Base-by-base conservation (phyloP, 2,329 filamentous ascomycete genomes). In the Cladosporium austrohemisphaericum region DNA sequence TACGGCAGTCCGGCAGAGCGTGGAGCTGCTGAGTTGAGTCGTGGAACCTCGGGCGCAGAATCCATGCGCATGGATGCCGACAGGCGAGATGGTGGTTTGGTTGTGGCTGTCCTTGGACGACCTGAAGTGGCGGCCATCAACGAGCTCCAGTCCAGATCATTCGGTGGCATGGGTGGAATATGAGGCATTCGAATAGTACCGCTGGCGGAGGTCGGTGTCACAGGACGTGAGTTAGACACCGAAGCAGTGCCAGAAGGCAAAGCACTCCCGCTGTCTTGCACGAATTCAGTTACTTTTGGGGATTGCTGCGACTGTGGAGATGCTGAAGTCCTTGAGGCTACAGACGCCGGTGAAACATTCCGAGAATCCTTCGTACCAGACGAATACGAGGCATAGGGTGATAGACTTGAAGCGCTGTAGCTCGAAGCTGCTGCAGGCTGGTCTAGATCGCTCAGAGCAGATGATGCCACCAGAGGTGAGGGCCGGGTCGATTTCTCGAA, bases 121-220 rank as follows among this genome's bases (percentile, higher is more conserved):
- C 28, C 31, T 10, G 51, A 49, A 13, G 50, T 50, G 16, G 41
- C 51, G 11, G 48, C 47, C 32, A 53, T 32, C 19, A 50, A 25
- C n/a, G 35, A 36, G 20, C 25, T 62, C 63, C 63, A 66, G 38
- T 66, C 63, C 3, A 61, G 36, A 31, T 65, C 62, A n/a, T 56
- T 63, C 46, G 51, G 52, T 16, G 62, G 63, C 19, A 65, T 41
- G 3, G 57, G 55, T 16, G 62, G 54, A 14, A 48, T 46, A 9
- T 37, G 25, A 33, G 47, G 47, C 49, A 51, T 51, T 25, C 25
- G 29, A 16, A 47, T 25, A n/a, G 55, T 50, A n/a, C 60, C 57
- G 5, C 25, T 49, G 26, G 50, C 40, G 1, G 60, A 53, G 25
- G 56, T 56, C 19, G 63, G 61, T 4, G 62, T 61, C 1, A 53